A percentile compares a stretch with the other conserved stretches of the same genome.
Evolutionary conservation across 176 grass and related monocot genomes (phyloP).

Genomic region (Paspalum vaginatum): DNA sequence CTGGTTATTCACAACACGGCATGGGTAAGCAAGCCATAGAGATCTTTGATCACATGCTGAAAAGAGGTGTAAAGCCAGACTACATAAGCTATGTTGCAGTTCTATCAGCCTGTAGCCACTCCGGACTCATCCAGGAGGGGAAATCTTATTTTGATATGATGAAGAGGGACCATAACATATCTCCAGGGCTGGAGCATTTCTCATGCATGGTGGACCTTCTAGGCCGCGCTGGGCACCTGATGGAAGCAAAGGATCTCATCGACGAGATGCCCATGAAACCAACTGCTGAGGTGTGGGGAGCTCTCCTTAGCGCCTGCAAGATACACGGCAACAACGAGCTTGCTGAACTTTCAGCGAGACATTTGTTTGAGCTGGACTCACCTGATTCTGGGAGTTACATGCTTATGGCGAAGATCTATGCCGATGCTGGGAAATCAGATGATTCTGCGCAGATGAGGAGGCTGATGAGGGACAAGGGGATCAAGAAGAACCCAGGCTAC

Average conservation of each 20-base stretch:
- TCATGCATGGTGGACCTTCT: conserved; percentile 98
- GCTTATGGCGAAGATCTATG: conserved; percentile 88
- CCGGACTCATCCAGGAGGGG: conserved; percentile 74
- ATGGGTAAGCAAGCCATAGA: conserved; percentile 80
- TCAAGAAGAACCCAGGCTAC: conserved; percentile 86
- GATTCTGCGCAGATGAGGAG: conserved; percentile 84
- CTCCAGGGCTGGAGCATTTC: conserved; percentile 82
- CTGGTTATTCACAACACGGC: conserved; percentile 92
- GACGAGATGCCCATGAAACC: conserved; percentile 82
- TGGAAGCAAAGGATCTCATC: conserved; percentile 80
- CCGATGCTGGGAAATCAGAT: conserved; percentile 74
- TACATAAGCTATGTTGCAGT: conserved; percentile 97
- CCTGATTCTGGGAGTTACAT: conserved; percentile 93
- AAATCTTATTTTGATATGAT: conserved; percentile 84
- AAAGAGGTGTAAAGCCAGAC: conserved; percentile 66
- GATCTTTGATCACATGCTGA: conserved; percentile 70
- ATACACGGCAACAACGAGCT: conserved; percentile 71
- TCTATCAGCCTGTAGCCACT: conserved; percentile 87
- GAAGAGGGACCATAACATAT: conserved; percentile 67
- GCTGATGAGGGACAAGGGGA: conserved; percentile 82
- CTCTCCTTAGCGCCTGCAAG: conserved; percentile 85
- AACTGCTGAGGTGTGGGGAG: conserved; percentile 83
- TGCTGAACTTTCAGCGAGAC: conserved; percentile 66
- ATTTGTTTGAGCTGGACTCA: conserved; percentile 77
- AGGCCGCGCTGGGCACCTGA: conserved; percentile 66